A percentile compares a stretch with the other conserved stretches of the same genome.
Conservation (phyloP, 371 early-diverging fungal genomes). For the Haplosporangium sp. region DNA sequence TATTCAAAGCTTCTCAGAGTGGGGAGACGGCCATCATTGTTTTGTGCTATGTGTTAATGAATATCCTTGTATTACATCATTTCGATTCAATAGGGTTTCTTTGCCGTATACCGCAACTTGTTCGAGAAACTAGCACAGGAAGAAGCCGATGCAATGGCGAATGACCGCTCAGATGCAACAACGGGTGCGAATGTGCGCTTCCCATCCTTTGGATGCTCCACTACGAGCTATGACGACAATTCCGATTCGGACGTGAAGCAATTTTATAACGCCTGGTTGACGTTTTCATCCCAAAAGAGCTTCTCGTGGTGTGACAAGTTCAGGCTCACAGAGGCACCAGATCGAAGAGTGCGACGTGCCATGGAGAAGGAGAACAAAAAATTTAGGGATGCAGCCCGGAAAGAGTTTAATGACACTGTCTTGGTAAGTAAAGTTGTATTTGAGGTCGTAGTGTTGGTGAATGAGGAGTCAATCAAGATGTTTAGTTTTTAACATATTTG, state of each 20-base stretch:
- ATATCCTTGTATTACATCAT: background rate
- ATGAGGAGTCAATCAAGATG: too few species aligned
- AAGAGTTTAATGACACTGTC: slow-evolving; percentile 90
- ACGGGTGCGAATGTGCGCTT: slow-evolving; percentile 58
- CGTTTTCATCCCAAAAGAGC: slow-evolving; percentile 81
- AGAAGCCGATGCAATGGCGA: slow-evolving; percentile 76
- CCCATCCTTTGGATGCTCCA: slow-evolving; percentile 71
- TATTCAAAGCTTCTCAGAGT: background rate
- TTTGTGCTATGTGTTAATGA: background rate
- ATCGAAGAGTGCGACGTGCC: slow-evolving; percentile 79
- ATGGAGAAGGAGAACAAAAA: slow-evolving; percentile 96
- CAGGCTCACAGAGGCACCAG: slow-evolving; percentile 83
- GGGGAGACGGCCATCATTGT: background rate
- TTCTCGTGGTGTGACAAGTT: slow-evolving; percentile 94
- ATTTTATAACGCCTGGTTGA: slow-evolving; percentile 84
- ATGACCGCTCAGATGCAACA: slow-evolving; percentile 45
- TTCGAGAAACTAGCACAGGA: slow-evolving; percentile 84
- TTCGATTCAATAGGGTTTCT: slow-evolving; percentile 74
- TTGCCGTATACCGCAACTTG: slow-evolving; percentile 78
- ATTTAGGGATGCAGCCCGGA: slow-evolving; percentile 81
- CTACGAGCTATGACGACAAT: slow-evolving; percentile 59
- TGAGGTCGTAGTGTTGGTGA: too few species aligned
- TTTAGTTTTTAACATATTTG: background rate
- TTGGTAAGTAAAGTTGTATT: slow-evolving; percentile 55
- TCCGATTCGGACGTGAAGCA: slow-evolving; percentile 51